Conservation (phyloP, 1,284 basidiomycete genomes). For the Mycena sp. region DNA sequence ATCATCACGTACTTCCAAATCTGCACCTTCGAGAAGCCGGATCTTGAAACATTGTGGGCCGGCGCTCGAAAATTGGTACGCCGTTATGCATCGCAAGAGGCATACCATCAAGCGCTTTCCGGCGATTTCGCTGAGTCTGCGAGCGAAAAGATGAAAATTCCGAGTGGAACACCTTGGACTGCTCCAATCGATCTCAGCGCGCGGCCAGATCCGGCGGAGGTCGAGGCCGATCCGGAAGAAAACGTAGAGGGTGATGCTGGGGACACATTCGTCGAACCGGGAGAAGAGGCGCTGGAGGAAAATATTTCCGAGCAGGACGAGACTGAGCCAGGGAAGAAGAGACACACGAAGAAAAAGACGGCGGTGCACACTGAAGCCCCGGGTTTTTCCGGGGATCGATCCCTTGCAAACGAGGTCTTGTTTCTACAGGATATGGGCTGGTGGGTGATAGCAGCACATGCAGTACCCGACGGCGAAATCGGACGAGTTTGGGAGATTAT, state of each 20-base stretch:
- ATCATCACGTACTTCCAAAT: too few species aligned
- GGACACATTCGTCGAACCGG: not conserved
- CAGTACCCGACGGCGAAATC: not conserved
- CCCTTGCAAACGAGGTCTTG: not conserved
- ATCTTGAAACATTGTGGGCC: not conserved
- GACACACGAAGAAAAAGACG: not conserved
- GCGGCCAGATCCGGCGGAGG: not conserved
- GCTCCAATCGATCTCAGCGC: not conserved
- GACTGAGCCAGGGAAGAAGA: not conserved
- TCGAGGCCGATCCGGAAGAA: not conserved
- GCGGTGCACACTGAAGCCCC: not conserved
- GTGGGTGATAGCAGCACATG: not conserved
- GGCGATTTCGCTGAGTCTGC: slow-evolving; percentile 1
- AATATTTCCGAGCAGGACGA: not conserved
- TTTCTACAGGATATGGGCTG: not conserved
- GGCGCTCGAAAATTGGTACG: slow-evolving; percentile 1
- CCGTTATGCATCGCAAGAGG: slow-evolving; percentile 20
- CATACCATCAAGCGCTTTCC: slow-evolving; percentile 4
- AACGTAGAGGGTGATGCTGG: not conserved
- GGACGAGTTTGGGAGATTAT: not conserved
- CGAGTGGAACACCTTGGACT: not conserved
- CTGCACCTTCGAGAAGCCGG: not conserved
- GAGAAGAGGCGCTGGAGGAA: not conserved
- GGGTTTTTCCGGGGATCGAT: not conserved
- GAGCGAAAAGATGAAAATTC: slow-evolving; percentile 5